Percentiles rank a stretch among this genome's conserved stretches.
phyloP scores from a whole-genome alignment of 352 stramenopile genomes.

The Phytophthora tentaculata region DNA sequence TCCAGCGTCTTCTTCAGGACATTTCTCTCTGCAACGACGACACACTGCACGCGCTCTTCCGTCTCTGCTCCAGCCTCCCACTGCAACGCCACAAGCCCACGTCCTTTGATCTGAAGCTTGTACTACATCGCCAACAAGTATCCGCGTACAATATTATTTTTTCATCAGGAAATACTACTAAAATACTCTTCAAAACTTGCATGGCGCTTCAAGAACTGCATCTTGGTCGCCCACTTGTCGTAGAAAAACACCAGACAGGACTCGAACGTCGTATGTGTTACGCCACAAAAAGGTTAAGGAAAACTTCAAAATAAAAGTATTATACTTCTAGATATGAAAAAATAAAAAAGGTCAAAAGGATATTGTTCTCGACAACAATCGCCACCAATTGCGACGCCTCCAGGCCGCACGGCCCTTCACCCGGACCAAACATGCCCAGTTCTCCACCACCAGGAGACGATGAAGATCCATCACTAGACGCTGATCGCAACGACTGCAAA shows the following conservation, averaged over 20 bases:
- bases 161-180: not conserved
- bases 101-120: conserved; percentile 60
- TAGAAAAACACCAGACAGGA: conserved; percentile 76
- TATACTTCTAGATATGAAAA: not conserved
- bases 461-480: not conserved
- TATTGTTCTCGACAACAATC: conserved; percentile 59
- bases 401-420: conserved; percentile 60
- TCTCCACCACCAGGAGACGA: conserved; percentile 1
- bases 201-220: conserved; percentile 67
- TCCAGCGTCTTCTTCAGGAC: conserved; percentile 62
- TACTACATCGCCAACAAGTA: conserved; percentile 45
- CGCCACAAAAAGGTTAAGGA: conserved; percentile 39
- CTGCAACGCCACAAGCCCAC: conserved; percentile 55
- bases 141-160: too few species aligned
- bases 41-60: conserved; percentile 62
- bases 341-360: conserved; percentile 33
- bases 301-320: conserved; percentile 7
- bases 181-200: conserved; percentile 35
- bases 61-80: conserved; percentile 72
- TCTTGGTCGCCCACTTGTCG: conserved; percentile 68
- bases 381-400: conserved; percentile 61
- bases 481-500: conserved; percentile 42
- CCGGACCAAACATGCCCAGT: conserved; percentile 54
- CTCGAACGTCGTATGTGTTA: conserved; percentile 48
- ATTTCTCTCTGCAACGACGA: conserved; percentile 61